Conservation (phyloP, 257 asterid genomes). For the Cynanchum wilfordii region DNA sequence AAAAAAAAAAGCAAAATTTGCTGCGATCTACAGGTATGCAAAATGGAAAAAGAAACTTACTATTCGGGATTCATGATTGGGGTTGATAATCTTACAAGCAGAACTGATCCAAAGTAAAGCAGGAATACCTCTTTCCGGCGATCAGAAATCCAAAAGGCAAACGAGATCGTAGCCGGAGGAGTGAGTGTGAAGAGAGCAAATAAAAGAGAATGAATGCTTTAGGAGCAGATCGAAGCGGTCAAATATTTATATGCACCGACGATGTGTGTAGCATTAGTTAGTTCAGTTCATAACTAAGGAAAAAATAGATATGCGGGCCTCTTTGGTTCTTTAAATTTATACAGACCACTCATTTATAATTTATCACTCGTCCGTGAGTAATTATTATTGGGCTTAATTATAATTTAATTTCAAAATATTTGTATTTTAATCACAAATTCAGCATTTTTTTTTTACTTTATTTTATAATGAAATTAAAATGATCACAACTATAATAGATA, state of each 20-base stretch:
- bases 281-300: neutral
- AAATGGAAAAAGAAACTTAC: slow-evolving; percentile 27
- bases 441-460: too few species aligned
- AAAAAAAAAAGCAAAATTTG: neutral
- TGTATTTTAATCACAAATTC: too few species aligned
- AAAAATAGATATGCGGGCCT: neutral
- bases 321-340: slow-evolving; percentile 7
- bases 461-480: too few species aligned
- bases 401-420: too few species aligned
- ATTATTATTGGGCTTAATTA: too few species aligned
- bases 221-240: neutral
- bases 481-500: too few species aligned
- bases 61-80: slow-evolving; percentile 36
- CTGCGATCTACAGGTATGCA: neutral
- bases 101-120: slow-evolving; percentile 11
- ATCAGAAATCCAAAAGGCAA: slow-evolving; percentile 12
- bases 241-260: slow-evolving; percentile 22
- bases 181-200: slow-evolving; percentile 6
- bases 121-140: slow-evolving; percentile 23
- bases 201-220: neutral
- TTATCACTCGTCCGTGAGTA: neutral
- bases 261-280: neutral
- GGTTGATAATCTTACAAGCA: neutral
- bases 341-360: slow-evolving; percentile 3
- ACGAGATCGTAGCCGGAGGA: slow-evolving; percentile 28